phyloP scores from a whole-genome alignment of 163 green algal genomes.

The Coccomyxa subellipsoidea region DNA sequence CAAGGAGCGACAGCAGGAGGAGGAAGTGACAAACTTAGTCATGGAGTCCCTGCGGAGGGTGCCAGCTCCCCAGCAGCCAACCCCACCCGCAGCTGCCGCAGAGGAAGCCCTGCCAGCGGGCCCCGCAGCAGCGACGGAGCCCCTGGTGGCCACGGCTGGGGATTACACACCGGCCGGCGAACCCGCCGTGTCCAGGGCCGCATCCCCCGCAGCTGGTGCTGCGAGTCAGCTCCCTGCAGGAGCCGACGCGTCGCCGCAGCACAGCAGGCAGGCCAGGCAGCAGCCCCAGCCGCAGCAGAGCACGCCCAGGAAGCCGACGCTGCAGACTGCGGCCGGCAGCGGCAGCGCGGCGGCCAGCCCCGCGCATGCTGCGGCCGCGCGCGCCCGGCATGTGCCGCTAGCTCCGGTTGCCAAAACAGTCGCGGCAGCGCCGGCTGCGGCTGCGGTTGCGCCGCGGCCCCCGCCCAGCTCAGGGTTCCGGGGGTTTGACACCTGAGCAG shows the following conservation, averaged over 20 bases:
- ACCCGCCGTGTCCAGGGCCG: background rate
- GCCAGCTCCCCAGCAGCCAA: background rate
- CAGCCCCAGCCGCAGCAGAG: background rate
- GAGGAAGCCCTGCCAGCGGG: background rate
- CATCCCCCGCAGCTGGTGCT: background rate
- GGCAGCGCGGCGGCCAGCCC: background rate
- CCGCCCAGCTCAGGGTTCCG: background rate
- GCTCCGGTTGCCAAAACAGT: background rate
- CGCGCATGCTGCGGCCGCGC: background rate
- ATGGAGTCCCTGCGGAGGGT: background rate
- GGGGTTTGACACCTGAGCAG: background rate
- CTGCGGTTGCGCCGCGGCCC: background rate
- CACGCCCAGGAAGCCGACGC: background rate
- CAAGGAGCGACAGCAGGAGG: background rate
- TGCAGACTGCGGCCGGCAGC: background rate
- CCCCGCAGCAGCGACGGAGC: background rate
- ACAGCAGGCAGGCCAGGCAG: background rate
- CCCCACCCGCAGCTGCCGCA: background rate
- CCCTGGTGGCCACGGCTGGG: background rate
- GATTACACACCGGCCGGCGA: background rate
- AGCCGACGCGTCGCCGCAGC: background rate
- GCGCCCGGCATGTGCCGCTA: background rate
- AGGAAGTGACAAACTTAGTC: background rate
- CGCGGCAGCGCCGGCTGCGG: background rate
- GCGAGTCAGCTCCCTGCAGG: background rate